phyloP scores from a whole-genome alignment of 495 filamentous ascomycete species.

The Arthonia radiata region DNA sequence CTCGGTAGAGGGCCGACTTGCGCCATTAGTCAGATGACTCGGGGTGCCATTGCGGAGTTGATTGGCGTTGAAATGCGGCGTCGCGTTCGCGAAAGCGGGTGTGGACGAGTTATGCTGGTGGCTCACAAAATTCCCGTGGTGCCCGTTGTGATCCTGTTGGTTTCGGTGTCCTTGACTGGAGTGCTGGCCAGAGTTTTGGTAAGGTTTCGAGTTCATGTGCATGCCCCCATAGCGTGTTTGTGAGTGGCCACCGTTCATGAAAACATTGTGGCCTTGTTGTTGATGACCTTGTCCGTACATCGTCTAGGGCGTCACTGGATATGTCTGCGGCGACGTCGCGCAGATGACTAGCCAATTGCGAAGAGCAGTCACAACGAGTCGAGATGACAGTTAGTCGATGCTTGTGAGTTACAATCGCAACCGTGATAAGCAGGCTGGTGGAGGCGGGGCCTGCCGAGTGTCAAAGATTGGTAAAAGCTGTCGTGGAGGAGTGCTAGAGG shows the following conservation, averaged over 20 bases:
- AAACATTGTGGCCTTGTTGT: slow-evolving; percentile 55
- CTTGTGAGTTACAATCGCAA: too few relatives aligned
- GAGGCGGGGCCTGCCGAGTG: too few relatives aligned
- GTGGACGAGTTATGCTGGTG: slow-evolving; percentile 67
- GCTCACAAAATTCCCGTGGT: slow-evolving; percentile 20
- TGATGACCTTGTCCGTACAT: slow-evolving; percentile 73
- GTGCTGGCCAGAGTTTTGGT: slow-evolving; percentile 12
- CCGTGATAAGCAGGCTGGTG: too few relatives aligned
- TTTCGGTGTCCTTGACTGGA: slow-evolving; percentile 40
- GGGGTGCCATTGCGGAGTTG: slow-evolving; percentile 54
- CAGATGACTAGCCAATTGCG: too few relatives aligned
- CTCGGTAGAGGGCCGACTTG: slow-evolving; percentile 41
- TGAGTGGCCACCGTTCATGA: slow-evolving; percentile 39
- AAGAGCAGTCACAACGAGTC: too few relatives aligned
- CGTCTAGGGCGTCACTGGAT: too few relatives aligned
- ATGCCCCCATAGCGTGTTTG: slow-evolving; percentile 39
- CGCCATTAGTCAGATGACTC: slow-evolving; percentile 26
- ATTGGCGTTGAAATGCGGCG: slow-evolving; percentile 47
- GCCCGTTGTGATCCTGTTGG: slow-evolving; percentile 45
- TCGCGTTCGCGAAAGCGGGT: slow-evolving; percentile 44
- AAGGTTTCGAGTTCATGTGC: slow-evolving; percentile 30
- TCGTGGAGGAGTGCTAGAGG: too few relatives aligned
- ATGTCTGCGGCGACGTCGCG: too few relatives aligned
- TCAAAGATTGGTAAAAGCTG: too few relatives aligned
- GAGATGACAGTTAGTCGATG: too few relatives aligned